Conservation (phyloP, 2,329 filamentous ascomycete genomes). For the Aspergillus sp. region DNA sequence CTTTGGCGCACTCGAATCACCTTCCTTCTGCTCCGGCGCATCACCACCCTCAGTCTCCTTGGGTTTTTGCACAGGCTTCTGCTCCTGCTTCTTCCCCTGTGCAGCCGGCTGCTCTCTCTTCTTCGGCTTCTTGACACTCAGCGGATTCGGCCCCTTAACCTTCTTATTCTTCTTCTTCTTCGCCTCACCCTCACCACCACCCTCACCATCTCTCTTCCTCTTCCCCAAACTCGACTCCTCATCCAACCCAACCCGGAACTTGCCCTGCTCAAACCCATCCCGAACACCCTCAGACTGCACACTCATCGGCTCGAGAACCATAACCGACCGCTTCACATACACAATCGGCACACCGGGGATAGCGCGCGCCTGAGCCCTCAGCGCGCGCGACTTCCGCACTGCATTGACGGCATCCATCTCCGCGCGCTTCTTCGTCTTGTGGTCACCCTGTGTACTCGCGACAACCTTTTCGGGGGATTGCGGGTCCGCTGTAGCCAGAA, state of each 20-base stretch:
- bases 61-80: slow-evolving; percentile 7
- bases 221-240: slow-evolving; percentile 24
- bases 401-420: slow-evolving; percentile 27
- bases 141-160: slow-evolving; percentile 41
- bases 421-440: slow-evolving; percentile 28
- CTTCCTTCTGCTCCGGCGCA: slow-evolving; percentile 16
- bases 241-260: slow-evolving; percentile 39
- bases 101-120: slow-evolving; percentile 21
- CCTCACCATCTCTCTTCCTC: slow-evolving; percentile 26
- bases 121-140: slow-evolving; percentile 44
- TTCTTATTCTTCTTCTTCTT: slow-evolving; percentile 31
- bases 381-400: slow-evolving; percentile 23
- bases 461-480: slow-evolving; percentile 18
- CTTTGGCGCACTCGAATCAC: slow-evolving; percentile 21
- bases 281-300: slow-evolving; percentile 36
- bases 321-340: slow-evolving; percentile 46
- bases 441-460: slow-evolving; percentile 10
- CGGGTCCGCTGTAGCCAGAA: slow-evolving; percentile 39
- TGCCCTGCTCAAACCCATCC: slow-evolving; percentile 40
- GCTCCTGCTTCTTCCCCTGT: slow-evolving; percentile 12
- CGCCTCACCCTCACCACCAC: slow-evolving; percentile 17
- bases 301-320: slow-evolving; percentile 45
- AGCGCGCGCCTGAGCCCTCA: slow-evolving; percentile 34
- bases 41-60: slow-evolving; percentile 10
- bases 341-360: slow-evolving; percentile 45